Evolutionary conservation across 2,329 filamentous ascomycete genomes (phyloP), one percentile per base, ranked within the genome.

Genomic region (Aspergillus sp.): DNA sequence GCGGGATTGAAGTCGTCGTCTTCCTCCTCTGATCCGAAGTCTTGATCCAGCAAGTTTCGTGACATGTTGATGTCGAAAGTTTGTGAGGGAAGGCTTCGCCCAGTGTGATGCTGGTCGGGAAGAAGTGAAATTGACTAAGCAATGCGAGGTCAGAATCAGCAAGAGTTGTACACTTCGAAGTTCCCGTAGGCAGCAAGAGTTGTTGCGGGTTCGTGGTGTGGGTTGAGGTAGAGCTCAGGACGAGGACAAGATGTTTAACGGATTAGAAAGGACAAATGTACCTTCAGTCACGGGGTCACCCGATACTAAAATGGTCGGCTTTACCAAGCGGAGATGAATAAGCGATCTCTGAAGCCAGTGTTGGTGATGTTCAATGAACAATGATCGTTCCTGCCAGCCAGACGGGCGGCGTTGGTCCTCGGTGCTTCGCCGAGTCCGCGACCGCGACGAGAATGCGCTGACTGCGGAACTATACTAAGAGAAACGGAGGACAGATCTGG

Each of bases 1-100:
- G 81, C 84, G 47, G 91, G 92, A 70, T 96, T 95, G 80, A 96
- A 96, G 70, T 93, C 88, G 55, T 89, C 86, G 62, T 95, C 91
- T 47, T 94, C 89, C 42, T 88, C 87, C 51, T 82, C 80, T 49
- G 79, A 80, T 26, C 75, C 77, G 52, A 80, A 80, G 57, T 80
- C 74, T 45, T 79, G 73, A 60, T 79, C 74, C 17, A 78, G 60
- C 58, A 81, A 70, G 53, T 76, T 75, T 41, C 73, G 72, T 65
- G 72, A 69, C 65, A 71, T 70, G 49, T 54, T 61, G 56, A 11
- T 10, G 30, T 14, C 26, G 16, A 17, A 16, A 17, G 22, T 17
- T 41, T 32, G 6, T 36, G n/a, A 17, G 43, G 14, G 17, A 38
- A 30, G 20, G 22, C 19, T 24, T 3, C 8, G 32, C 30, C 16